phyloP scores from a whole-genome alignment of 345 rosid genomes.

The Eucalyptus regnans region DNA sequence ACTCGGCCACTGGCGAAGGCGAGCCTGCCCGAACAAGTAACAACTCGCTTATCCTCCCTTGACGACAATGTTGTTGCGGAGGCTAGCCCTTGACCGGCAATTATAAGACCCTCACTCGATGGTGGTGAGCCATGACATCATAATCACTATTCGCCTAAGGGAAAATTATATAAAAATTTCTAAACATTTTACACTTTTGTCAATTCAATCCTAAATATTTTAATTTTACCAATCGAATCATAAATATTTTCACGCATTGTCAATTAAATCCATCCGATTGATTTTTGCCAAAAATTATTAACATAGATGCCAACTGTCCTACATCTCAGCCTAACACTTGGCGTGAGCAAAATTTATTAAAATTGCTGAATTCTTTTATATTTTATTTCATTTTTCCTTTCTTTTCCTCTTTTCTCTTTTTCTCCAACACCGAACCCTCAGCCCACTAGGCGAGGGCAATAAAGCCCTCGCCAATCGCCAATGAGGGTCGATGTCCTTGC shows the following conservation, averaged over 20 bases:
- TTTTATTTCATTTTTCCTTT: too few species aligned
- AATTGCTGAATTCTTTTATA: too few species aligned
- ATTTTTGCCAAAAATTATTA: accelerated
- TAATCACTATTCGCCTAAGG: accelerated
- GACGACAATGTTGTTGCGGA: accelerated
- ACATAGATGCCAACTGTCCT: accelerated
- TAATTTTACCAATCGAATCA: neutral
- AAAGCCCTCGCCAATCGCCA: accelerated
- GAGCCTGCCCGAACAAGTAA: neutral
- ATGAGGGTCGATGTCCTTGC: accelerated
- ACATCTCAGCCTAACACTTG: too few species aligned
- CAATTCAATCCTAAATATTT: too few species aligned
- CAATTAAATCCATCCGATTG: too few species aligned
- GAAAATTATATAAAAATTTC: too few species aligned
- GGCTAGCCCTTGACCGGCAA: accelerated
- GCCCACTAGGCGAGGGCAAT: too few species aligned
- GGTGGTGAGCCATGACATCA: accelerated
- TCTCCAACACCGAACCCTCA: accelerated
- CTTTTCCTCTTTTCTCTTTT: neutral
- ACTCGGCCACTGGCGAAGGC: accelerated
- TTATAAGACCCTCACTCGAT: neutral
- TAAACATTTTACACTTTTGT: accelerated
- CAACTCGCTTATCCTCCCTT: neutral
- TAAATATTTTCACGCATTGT: too few species aligned
- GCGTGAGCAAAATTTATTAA: too few species aligned